These are phyloP conservation scores for Rhizoclosmatium hyalinum DNA, from an alignment of 371 early-diverging fungal genomes.

Conservation along the genomic window DNA sequence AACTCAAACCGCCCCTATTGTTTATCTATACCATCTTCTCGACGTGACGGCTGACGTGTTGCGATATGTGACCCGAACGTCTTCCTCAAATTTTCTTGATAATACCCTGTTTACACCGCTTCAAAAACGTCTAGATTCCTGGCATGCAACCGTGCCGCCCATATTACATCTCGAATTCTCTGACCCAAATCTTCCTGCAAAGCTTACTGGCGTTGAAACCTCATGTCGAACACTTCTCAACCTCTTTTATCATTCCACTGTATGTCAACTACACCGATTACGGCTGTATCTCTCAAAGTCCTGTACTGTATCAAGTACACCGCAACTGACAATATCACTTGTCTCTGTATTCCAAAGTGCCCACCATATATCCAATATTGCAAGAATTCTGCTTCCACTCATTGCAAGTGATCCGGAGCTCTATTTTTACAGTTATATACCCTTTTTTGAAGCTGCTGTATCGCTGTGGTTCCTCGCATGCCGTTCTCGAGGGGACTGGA, in stretches of 20 bases:
- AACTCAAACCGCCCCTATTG: neutral
- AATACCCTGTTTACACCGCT: neutral
- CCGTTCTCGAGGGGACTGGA: neutral
- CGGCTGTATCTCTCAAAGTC: neutral
- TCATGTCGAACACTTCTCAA: neutral
- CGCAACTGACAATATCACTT: neutral
- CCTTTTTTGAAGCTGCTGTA: conserved; percentile 13
- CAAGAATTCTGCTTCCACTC: too few relatives aligned
- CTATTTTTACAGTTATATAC: conserved; percentile 1
- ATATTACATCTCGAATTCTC: neutral
- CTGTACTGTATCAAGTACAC: neutral
- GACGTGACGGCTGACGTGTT: neutral
- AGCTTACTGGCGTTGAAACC: neutral
- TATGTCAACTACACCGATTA: conserved; percentile 14
- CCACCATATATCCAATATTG: neutral
- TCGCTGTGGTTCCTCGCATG: conserved; percentile 17
- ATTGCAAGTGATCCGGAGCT: too few relatives aligned
- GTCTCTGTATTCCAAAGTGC: neutral
- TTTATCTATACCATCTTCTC: neutral
- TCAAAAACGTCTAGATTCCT: neutral
- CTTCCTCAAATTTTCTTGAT: neutral
- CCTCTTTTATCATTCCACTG: neutral
- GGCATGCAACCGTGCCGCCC: neutral
- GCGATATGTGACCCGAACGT: neutral
- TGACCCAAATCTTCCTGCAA: neutral